Evolutionary conservation across 148 eudicot genomes (phyloP).

Genomic region (Diospyros kaki): DNA sequence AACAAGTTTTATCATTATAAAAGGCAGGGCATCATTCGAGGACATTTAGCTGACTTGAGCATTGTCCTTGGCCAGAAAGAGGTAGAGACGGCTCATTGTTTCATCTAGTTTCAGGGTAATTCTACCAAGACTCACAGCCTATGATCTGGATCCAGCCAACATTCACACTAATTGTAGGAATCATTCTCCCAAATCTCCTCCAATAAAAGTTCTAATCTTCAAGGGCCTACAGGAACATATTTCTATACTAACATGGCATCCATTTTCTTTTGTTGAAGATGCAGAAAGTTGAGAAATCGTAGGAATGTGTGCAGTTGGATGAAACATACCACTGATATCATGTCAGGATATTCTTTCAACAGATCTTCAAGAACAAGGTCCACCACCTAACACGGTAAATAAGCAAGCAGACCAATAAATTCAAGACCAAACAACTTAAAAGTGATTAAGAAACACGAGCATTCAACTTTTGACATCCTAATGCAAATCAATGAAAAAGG

Average conservation of each 20-base stretch:
- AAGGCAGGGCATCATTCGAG: too few species aligned
- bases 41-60: too few species aligned
- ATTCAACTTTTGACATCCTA: not conserved
- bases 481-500: conserved; percentile 2
- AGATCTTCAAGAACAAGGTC: conserved; percentile 80
- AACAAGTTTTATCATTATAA: too few species aligned
- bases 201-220: too few species aligned
- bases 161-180: too few species aligned
- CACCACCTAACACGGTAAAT: conserved; percentile 48
- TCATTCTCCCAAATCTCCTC: too few species aligned
- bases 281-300: not conserved
- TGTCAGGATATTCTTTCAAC: conserved; percentile 64
- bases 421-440: not conserved
- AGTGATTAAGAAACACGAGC: not conserved
- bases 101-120: too few species aligned
- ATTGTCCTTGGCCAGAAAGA: too few species aligned
- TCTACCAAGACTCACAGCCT: too few species aligned
- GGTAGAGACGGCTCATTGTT: too few species aligned
- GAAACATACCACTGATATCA: conserved; percentile 48
- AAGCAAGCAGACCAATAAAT: not conserved
- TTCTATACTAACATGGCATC: not conserved
- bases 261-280: not conserved
- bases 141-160: too few species aligned
- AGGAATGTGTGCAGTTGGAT: not conserved
- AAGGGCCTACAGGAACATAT: too few species aligned